Base-by-base conservation (phyloP, 1,284 basidiomycete species). In the Entoloma clypeatum region DNA sequence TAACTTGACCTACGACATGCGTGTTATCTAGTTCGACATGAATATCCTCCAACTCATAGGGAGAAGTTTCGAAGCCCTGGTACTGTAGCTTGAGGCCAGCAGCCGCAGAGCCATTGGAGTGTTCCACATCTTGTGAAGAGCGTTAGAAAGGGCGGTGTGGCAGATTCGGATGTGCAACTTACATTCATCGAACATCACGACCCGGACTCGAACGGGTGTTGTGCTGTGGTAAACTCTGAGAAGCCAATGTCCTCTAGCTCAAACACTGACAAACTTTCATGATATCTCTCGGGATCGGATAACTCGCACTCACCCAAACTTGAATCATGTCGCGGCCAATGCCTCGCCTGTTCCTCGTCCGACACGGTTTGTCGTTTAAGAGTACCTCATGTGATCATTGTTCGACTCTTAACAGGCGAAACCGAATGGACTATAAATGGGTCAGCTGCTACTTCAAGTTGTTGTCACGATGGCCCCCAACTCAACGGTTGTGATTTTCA, bases 351-450 rank as follows among this genome's bases (percentile, higher is more conserved):
- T 83, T 90, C 59, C 60, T 90, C 39, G 70, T 91, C 49, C 78
- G 87, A 45, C 88, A 91, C 57, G 88, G 86, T 83, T 53, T 36
- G 59, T 42, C 5, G 17, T 41, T 23, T 33, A 16, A n/a, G 21
- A 40, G n/a, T n/a, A n/a, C n/a, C n/a, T n/a, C n/a, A n/a, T 48
- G 39, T 47, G 36, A 16, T 30, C 8, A 27, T n/a, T 21, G 8
- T 37, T 11, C 11, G 28, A 17, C 36, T n/a, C 14, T 16, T 55
- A n/a, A n/a, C 46, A 89, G 89, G 92, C 30, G 87, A 95, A 69
- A 96, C 92, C 1, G 92, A 94, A 60, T 96, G 92, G 92, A 88
- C 86, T n/a, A 57, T 87, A 41, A 92, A 86, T 53, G 92, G 90
- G 78, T 79, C 43, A 60, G 75, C 55, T 13, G 17, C 34, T 23